These are phyloP conservation scores for Thinopyrum elongatum DNA, from an alignment of 176 grass and related monocot genomes.

Conservation along the genomic window DNA sequence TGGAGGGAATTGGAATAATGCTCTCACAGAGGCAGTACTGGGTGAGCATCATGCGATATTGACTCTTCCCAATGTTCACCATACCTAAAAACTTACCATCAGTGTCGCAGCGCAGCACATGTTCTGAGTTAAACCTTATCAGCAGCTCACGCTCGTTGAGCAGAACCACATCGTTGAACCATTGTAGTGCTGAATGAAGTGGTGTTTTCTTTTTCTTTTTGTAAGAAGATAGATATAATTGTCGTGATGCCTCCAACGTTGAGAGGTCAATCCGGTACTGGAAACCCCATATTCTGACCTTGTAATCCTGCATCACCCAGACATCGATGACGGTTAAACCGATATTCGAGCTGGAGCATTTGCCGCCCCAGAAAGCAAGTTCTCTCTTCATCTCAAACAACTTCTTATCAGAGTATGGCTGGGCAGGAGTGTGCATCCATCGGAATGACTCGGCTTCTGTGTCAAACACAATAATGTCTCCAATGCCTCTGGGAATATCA, in stretches of 20 bases:
- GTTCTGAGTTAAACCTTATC: not conserved
- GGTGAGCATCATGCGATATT: not conserved
- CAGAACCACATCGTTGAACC: not conserved
- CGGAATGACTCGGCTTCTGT: not conserved
- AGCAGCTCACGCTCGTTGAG: not conserved
- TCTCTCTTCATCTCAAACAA: not conserved
- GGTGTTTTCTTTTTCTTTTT: not conserved
- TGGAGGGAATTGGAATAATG: not conserved
- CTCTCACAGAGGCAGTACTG: not conserved
- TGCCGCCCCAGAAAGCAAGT: not conserved
- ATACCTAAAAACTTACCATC: not conserved
- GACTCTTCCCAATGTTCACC: not conserved
- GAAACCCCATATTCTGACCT: not conserved
- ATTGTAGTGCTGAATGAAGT: not conserved
- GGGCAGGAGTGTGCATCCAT: not conserved
- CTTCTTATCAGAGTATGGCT: not conserved
- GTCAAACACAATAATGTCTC: not conserved
- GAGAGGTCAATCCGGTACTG: not conserved
- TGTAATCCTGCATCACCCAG: not conserved
- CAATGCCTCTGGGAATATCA: not conserved
- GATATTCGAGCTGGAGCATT: not conserved
- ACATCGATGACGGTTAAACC: not conserved
- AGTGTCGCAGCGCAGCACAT: not conserved
- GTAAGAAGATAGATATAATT: not conserved
- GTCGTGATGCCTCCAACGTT: not conserved